Evolutionary conservation across 2,329 filamentous ascomycete species (phyloP), one percentile per base, ranked within the genome.

Genomic region (Xylariaceae sp.): DNA sequence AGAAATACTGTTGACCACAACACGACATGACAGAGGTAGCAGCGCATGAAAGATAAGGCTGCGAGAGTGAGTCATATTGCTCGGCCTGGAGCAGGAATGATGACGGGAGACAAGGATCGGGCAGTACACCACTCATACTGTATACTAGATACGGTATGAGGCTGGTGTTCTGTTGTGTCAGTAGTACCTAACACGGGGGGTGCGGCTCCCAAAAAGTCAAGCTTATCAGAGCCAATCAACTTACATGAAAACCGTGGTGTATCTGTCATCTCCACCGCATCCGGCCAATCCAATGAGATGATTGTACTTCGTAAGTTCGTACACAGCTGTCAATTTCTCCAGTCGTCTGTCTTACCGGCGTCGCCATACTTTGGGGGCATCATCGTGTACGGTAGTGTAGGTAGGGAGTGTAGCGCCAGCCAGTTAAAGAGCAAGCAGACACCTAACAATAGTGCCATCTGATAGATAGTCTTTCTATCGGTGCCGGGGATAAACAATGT

Each of bases 41-140:
- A 52, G 36, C 54, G 56, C 56, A 59, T 54, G 37, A 59, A 56
- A 48, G 40, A 56, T 61, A 55, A 59, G 58, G 58, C 56, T 57
- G 48, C 56, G 51, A 61, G 53, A 61, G 53, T 66, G 65, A 67
- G 63, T 67, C 65, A 67, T 64, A 63, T 26, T 44, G 37, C 51
- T 53, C 53, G 41, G 53, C 55, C 49, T 47, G 26, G 43, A 49
- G 55, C 46, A 55, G 43, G 53, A 26, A 34, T 34, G 32, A 15
- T 34, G 32, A 34, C 32, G 10, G 13, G 13, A 34, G 32, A 13
- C 32, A 34, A 34, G 32, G 32, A 34, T 34, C 6, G 13, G 13
- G 13, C 32, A 34, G 32, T 34, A 34, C 32, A 34, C 32, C 32
- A 34, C 32, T 9, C 32, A 10, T 34, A 34, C 32, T 34, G 32